Percentiles rank a stretch among this genome's conserved stretches.
These are phyloP conservation scores for Stemphylium lycopersici DNA, from an alignment of 2,329 filamentous ascomycete genomes.

Conservation along the genomic window DNA sequence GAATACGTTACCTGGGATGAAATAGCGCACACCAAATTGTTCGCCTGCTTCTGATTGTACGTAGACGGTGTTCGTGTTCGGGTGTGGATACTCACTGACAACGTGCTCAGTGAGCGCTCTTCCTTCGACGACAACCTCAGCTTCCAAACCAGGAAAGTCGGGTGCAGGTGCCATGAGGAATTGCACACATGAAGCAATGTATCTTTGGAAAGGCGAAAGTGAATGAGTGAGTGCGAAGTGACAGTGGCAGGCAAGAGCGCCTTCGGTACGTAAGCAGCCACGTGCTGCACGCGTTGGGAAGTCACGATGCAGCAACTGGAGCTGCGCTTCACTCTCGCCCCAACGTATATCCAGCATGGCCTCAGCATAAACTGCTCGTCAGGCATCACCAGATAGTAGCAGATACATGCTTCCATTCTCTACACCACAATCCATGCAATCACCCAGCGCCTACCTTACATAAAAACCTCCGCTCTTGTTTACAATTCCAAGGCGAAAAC, in stretches of 20 bases:
- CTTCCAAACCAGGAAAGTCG: slow-evolving; percentile 9
- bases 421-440: too few species aligned
- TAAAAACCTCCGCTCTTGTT: too few species aligned
- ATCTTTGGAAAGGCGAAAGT: background rate
- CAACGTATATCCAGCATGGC: too few species aligned
- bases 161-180: slow-evolving; percentile 16
- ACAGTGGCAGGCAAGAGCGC: background rate
- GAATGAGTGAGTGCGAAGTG: background rate
- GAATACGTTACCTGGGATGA: slow-evolving; percentile 7
- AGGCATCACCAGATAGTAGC: too few species aligned
- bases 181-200: background rate
- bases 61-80: slow-evolving; percentile 9
- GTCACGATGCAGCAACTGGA: background rate
- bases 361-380: too few species aligned
- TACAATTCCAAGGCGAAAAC: too few species aligned
- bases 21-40: slow-evolving; percentile 9
- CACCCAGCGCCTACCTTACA: too few species aligned
- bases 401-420: too few species aligned
- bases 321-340: background rate
- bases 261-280: background rate
- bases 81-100: slow-evolving; percentile 1
- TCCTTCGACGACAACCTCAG: slow-evolving; percentile 16
- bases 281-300: background rate
- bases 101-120: slow-evolving; percentile 12
- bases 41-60: slow-evolving; percentile 6